phyloP scores from a whole-genome alignment of 371 early-diverging fungal genomes.

The Mortierella sp. region DNA sequence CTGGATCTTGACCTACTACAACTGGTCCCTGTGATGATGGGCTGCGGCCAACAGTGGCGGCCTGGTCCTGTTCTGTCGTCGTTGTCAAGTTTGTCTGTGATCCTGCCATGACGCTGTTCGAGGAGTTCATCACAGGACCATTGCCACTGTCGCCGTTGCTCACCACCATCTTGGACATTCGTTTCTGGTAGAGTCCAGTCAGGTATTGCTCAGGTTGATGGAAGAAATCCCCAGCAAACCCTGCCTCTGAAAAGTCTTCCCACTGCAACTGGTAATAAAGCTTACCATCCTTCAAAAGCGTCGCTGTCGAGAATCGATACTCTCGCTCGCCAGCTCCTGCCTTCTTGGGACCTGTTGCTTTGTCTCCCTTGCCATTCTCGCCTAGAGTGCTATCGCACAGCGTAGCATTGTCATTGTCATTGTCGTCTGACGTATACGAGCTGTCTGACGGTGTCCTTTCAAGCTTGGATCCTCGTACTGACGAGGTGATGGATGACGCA shows the following conservation, averaged over 20 bases:
- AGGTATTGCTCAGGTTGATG: constrained; percentile 42
- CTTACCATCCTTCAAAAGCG: constrained; percentile 55
- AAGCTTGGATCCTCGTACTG: constrained; percentile 19
- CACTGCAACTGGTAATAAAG: constrained; percentile 52
- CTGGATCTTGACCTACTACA: constrained; percentile 35
- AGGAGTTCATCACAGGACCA: constrained; percentile 32
- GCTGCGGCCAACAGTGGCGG: constrained; percentile 16
- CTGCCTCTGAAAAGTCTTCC: constrained; percentile 41
- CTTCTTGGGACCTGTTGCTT: constrained; percentile 15
- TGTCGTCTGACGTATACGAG: constrained; percentile 53
- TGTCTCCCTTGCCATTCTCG: too few species aligned
- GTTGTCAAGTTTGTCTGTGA: not conserved
- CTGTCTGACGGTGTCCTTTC: constrained; percentile 47
- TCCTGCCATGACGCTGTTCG: constrained; percentile 12
- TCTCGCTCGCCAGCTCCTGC: constrained; percentile 20
- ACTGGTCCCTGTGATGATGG: constrained; percentile 27
- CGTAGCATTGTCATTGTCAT: too few species aligned
- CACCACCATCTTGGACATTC: constrained; percentile 39
- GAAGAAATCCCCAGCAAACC: constrained; percentile 37
- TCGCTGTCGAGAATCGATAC: constrained; percentile 40
- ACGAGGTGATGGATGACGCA: constrained; percentile 5
- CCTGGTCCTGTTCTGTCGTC: constrained; percentile 17
- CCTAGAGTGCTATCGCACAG: too few species aligned
- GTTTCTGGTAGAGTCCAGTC: constrained; percentile 15
- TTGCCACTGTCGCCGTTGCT: too few species aligned